Evolutionary conservation across 1,284 basidiomycete species (phyloP).

Genomic region (Irpex sp.): DNA sequence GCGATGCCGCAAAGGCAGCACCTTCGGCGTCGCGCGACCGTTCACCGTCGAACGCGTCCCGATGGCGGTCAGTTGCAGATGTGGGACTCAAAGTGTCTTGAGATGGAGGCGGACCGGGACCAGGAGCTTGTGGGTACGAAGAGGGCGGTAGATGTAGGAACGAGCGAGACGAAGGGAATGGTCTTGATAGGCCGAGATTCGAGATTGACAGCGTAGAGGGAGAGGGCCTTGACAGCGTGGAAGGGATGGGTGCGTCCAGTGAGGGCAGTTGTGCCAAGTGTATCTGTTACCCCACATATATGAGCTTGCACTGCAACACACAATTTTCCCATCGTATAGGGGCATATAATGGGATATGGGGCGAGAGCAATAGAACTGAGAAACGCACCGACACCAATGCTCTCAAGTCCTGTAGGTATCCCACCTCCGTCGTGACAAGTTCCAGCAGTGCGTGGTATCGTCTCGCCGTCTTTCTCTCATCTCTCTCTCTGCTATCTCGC

Average conservation of each 20-base stretch:
- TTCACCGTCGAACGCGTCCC: slow-evolving; percentile 9
- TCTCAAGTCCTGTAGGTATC: slow-evolving; percentile 74
- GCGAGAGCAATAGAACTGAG: background rate
- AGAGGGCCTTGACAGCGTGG: slow-evolving; percentile 15
- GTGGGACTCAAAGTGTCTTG: slow-evolving; percentile 2
- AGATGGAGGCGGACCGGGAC: slow-evolving; percentile 2
- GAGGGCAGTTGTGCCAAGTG: slow-evolving; percentile 29
- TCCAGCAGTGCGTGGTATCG: slow-evolving; percentile 72
- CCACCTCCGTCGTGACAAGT: slow-evolving; percentile 76
- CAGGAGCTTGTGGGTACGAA: slow-evolving; percentile 8
- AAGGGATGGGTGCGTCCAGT: slow-evolving; percentile 16
- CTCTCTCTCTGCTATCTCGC: background rate
- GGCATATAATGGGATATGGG: background rate
- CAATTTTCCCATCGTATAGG: no score
- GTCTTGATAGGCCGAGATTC: slow-evolving; percentile 15
- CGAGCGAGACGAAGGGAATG: slow-evolving; percentile 18
- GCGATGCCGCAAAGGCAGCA: background rate
- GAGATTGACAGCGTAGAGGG: slow-evolving; percentile 23
- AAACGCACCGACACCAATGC: slow-evolving; percentile 64
- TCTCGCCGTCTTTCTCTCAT: slow-evolving; percentile 20
- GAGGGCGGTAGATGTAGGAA: slow-evolving; percentile 9
- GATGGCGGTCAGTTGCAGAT: slow-evolving; percentile 3
- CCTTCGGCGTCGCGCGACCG: slow-evolving; percentile 6
- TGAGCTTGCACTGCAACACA: background rate
- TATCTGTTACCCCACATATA: slow-evolving; percentile 18